A percentile compares a stretch with the other conserved stretches of the same genome.
Evolutionary conservation across 345 rosid genomes (phyloP).

Genomic region (Lepidium sativum): DNA sequence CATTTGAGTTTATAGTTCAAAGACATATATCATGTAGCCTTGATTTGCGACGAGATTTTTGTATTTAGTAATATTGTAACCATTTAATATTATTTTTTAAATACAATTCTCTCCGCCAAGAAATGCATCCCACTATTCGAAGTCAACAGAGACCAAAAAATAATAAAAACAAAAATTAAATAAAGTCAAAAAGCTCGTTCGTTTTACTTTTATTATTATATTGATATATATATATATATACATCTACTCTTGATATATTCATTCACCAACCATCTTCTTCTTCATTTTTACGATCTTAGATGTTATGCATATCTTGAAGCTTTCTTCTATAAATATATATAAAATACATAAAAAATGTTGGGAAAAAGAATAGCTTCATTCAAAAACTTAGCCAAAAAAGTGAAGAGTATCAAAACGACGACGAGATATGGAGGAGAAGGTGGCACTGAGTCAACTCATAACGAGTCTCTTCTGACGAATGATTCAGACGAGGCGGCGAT

Average conservation of each 20-base stretch:
- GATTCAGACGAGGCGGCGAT: constrained; percentile 18
- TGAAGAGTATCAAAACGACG: constrained; percentile 38
- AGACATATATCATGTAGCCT: constrained; percentile 19
- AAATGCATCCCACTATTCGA: constrained; percentile 27
- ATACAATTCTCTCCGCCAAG: constrained; percentile 14
- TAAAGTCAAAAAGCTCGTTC: constrained; percentile 17
- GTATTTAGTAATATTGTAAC: neutral
- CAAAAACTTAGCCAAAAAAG: constrained; percentile 75
- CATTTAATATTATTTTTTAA: neutral
- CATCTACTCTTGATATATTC: neutral
- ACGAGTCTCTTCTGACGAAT: constrained; percentile 39
- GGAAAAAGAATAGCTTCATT: constrained; percentile 63
- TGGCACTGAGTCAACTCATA: constrained; percentile 26
- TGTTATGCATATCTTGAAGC: neutral
- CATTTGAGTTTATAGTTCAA: neutral
- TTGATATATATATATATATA: neutral
- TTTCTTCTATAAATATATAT: neutral
- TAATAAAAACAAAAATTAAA: neutral
- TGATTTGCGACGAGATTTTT: constrained; percentile 25
- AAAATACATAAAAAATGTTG: constrained; percentile 33
- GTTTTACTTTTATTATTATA: neutral
- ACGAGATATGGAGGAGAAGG: neutral
- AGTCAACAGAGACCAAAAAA: constrained; percentile 23
- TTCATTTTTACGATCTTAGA: constrained; percentile 5
- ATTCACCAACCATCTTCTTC: constrained; percentile 20